Percentiles rank a stretch among this genome's conserved stretches.
These are phyloP conservation scores for Thielaviopsis ethacetica DNA, from an alignment of 2,329 filamentous ascomycete species.

Conservation along the genomic window DNA sequence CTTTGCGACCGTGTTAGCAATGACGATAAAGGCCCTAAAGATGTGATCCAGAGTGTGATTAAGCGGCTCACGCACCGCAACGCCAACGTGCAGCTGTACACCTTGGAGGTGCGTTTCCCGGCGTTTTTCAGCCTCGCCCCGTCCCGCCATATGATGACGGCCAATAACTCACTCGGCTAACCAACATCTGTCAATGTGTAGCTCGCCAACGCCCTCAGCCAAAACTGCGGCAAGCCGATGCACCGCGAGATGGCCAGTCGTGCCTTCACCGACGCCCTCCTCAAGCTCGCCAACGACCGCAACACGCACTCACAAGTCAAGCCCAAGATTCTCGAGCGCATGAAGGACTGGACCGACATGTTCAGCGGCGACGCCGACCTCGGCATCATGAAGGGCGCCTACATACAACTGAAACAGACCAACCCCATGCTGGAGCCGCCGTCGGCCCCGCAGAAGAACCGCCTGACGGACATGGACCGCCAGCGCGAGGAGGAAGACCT, in stretches of 20 bases:
- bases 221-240: conserved; percentile 76
- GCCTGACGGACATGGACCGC: conserved; percentile 76
- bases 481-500: conserved; percentile 95
- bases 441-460: conserved; percentile 82
- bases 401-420: conserved; percentile 63
- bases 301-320: conserved; percentile 96
- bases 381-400: conserved; percentile 95
- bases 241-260: conserved; percentile 82
- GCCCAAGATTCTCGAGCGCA: conserved; percentile 88
- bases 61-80: conserved; percentile 85
- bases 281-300: conserved; percentile 80
- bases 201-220: conserved; percentile 79
- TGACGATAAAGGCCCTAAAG: conserved; percentile 50
- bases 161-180: not conserved
- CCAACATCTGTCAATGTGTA: conserved; percentile 18
- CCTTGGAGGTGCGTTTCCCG: conserved; percentile 50
- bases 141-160: not conserved
- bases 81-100: conserved; percentile 91
- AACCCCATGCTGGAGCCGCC: conserved; percentile 85
- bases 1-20: conserved; percentile 42
- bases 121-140: not conserved
- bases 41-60: conserved; percentile 79
- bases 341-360: conserved; percentile 94
- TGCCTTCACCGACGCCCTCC: conserved; percentile 83
- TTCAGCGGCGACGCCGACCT: conserved; percentile 78